Evolutionary conservation across 2,329 filamentous ascomycete genomes (phyloP).

Genomic region (Sporothrix phasma): DNA sequence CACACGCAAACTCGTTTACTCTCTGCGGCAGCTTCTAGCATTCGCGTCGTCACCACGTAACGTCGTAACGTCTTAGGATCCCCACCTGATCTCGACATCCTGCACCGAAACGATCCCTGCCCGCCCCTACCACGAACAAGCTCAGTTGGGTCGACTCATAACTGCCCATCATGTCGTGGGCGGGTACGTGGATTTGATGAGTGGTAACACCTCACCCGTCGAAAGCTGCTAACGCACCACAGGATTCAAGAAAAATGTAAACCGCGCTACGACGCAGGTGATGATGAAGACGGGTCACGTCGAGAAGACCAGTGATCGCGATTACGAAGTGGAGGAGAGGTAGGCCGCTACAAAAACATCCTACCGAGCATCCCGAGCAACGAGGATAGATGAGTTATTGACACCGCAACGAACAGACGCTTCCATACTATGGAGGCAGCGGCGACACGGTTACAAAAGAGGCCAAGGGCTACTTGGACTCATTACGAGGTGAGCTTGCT

Average conservation of each 20-base stretch:
- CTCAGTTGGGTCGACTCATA: background rate
- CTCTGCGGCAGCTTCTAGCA: no score
- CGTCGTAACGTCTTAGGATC: background rate
- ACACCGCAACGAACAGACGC: slow-evolving; percentile 45
- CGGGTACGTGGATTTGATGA: slow-evolving; percentile 28
- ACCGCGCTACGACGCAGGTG: slow-evolving; percentile 96
- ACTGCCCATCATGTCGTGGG: slow-evolving; percentile 36
- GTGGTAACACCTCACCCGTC: background rate
- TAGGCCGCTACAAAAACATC: slow-evolving; percentile 26
- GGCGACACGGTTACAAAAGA: slow-evolving; percentile 84
- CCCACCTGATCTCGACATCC: background rate
- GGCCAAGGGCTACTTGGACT: slow-evolving; percentile 95
- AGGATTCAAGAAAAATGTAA: slow-evolving; percentile 95
- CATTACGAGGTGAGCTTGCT: slow-evolving; percentile 59
- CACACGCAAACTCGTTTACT: background rate
- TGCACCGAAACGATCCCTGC: background rate
- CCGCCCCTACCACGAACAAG: background rate
- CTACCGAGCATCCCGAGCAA: background rate
- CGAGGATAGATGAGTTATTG: background rate
- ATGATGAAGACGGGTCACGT: slow-evolving; percentile 99
- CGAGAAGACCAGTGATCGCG: slow-evolving; percentile 95
- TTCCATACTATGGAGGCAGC: slow-evolving; percentile 97
- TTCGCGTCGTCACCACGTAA: no score
- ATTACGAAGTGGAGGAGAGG: slow-evolving; percentile 96
- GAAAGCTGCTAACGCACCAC: background rate